Percentiles rank a stretch among this genome's conserved stretches.
phyloP scores from a whole-genome alignment of 2,329 filamentous ascomycete species.

The Monascus ruber region DNA sequence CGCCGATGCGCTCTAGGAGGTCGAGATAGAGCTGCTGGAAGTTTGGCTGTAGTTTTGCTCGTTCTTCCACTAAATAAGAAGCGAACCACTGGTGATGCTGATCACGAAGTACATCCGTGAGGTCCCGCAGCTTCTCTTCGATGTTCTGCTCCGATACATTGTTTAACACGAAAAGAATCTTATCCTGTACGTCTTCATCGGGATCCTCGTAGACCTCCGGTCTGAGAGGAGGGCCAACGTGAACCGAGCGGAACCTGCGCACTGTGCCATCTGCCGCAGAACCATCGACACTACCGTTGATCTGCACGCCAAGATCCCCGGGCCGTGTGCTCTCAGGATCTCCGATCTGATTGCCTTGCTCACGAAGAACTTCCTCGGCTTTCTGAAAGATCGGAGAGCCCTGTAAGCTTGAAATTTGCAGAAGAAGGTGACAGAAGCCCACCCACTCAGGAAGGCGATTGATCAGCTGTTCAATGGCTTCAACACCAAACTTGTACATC shows the following conservation, averaged over 20 bases:
- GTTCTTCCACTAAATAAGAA: slow-evolving; percentile 84
- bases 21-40: slow-evolving; percentile 90
- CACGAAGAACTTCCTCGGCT: slow-evolving; percentile 66
- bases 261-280: slow-evolving; percentile 48
- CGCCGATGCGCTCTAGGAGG: slow-evolving; percentile 70
- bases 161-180: slow-evolving; percentile 90
- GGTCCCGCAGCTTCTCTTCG: slow-evolving; percentile 68
- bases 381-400: slow-evolving; percentile 75
- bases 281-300: slow-evolving; percentile 63
- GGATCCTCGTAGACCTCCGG: slow-evolving; percentile 67
- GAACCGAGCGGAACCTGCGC: slow-evolving; percentile 66
- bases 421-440: slow-evolving; percentile 77
- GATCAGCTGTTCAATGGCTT: slow-evolving; percentile 82
- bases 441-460: slow-evolving; percentile 83
- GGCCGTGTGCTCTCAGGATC: slow-evolving; percentile 38
- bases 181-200: slow-evolving; percentile 73
- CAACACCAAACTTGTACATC: slow-evolving; percentile 97
- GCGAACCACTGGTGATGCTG: slow-evolving; percentile 95
- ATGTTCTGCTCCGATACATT: slow-evolving; percentile 89
- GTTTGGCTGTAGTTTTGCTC: slow-evolving; percentile 94
- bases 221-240: slow-evolving; percentile 57
- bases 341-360: slow-evolving; percentile 48
- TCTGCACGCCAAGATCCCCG: slow-evolving; percentile 36
- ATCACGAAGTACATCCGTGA: slow-evolving; percentile 65
- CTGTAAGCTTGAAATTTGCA: slow-evolving; percentile 70